These are phyloP conservation scores for Sporothrix variecibatus DNA, from an alignment of 2,329 filamentous ascomycete genomes.

Conservation along the genomic window DNA sequence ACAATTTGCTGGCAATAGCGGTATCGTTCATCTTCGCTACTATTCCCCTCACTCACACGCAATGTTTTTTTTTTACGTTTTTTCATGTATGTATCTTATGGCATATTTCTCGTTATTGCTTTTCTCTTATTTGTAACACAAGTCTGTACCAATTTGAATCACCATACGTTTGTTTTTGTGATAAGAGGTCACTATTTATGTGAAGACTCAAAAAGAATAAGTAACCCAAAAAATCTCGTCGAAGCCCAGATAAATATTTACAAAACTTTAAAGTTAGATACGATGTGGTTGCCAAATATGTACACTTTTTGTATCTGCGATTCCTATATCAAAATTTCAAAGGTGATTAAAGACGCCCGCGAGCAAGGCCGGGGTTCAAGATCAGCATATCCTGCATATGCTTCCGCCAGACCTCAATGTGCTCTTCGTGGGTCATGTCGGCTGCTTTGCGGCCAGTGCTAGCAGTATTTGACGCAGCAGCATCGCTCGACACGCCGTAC, in stretches of 20 bases:
- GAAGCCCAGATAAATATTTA: neutral
- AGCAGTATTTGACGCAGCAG: neutral
- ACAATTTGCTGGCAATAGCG: neutral
- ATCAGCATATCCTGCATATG: conserved; percentile 31
- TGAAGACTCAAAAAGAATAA: neutral
- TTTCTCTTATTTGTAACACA: neutral
- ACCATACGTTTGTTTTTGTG: no score
- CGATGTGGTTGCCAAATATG: neutral
- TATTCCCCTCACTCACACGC: neutral
- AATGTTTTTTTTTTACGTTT: neutral
- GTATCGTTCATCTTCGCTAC: no score
- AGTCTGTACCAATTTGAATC: neutral
- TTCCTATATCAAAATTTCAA: no score
- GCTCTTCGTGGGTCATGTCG: conserved; percentile 10
- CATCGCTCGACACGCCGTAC: conserved; percentile 39
- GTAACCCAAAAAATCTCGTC: neutral
- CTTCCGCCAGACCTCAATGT: conserved; percentile 29
- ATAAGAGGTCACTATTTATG: no score
- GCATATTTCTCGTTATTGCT: neutral
- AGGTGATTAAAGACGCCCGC: neutral
- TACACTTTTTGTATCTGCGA: neutral
- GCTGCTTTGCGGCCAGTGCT: neutral
- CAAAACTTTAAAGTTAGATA: neutral
- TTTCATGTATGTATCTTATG: no score
- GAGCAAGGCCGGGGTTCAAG: conserved; percentile 30